Conservation (phyloP, 108 stramenopile species). For the Fragilaria crotonensis region DNA sequence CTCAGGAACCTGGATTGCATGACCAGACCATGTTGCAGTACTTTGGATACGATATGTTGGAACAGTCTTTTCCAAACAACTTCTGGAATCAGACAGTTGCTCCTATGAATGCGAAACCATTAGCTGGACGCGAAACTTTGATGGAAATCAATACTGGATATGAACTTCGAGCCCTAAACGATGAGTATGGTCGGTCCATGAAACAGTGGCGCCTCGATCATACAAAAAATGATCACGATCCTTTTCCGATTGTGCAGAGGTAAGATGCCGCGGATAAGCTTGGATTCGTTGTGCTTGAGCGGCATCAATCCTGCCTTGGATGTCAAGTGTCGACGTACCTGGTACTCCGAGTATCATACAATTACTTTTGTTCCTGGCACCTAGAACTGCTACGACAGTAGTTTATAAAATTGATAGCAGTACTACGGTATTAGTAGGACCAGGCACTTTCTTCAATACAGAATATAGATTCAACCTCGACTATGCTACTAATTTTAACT, state of each 20-base stretch:
- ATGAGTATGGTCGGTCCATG: constrained; percentile 63
- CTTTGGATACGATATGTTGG: constrained; percentile 61
- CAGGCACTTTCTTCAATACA: no score
- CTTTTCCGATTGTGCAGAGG: constrained; percentile 36
- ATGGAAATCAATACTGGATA: constrained; percentile 30
- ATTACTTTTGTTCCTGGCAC: no score
- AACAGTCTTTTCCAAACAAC: constrained; percentile 56
- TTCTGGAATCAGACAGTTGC: constrained; percentile 4
- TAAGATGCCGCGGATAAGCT: no score
- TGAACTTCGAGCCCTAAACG: constrained; percentile 37
- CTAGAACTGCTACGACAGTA: no score
- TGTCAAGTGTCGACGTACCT: no score
- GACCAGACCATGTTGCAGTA: constrained; percentile 26
- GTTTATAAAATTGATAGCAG: no score
- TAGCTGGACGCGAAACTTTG: constrained; percentile 1
- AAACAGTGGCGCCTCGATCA: constrained; percentile 51
- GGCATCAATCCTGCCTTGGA: no score
- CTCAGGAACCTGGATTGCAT: background rate
- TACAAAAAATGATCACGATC: constrained; percentile 46
- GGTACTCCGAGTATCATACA: no score
- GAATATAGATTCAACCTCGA: no score
- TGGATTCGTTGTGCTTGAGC: no score
- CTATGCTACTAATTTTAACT: no score
- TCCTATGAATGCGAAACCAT: background rate
- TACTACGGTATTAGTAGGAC: no score